Percentiles rank a stretch among this genome's conserved stretches.
Conservation (phyloP, 352 stramenopile genomes). For the Pythium plurisporium region DNA sequence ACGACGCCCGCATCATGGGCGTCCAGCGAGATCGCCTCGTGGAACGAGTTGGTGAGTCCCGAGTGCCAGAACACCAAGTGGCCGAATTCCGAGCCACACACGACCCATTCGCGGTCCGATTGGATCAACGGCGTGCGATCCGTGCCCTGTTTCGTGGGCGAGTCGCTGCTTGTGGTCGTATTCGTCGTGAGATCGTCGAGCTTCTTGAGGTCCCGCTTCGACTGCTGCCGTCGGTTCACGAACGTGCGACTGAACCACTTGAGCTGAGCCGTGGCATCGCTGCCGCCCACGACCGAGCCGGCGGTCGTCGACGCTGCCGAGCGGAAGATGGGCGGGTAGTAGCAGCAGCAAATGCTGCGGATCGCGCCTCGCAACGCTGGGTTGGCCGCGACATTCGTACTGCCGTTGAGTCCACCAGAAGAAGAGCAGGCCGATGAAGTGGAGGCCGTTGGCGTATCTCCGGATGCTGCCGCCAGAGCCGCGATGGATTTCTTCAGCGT, state of each 20-base stretch:
- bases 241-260: constrained; percentile 35
- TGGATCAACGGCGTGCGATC: constrained; percentile 23
- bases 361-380: constrained; percentile 14
- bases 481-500: constrained; percentile 1
- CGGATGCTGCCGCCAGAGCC: not conserved
- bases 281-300: not conserved
- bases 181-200: constrained; percentile 12
- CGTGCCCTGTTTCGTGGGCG: not conserved
- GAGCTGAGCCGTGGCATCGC: constrained; percentile 19
- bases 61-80: constrained; percentile 74
- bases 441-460: not conserved
- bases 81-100: constrained; percentile 54
- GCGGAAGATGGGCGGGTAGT: constrained; percentile 56
- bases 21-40: constrained; percentile 45
- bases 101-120: constrained; percentile 59
- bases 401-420: not conserved
- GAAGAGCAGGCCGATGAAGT: not conserved
- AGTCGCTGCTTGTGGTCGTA: not conserved
- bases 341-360: constrained; percentile 37
- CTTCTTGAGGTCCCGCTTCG: constrained; percentile 15
- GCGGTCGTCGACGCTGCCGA: not conserved
- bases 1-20: constrained; percentile 50
- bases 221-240: constrained; percentile 23
- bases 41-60: constrained; percentile 31
- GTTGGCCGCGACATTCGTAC: constrained; percentile 5